Percentiles rank a stretch among this genome's conserved stretches.
Evolutionary conservation across 2,329 filamentous ascomycete genomes (phyloP).

Genomic region (Arthrobotrys megalospora): DNA sequence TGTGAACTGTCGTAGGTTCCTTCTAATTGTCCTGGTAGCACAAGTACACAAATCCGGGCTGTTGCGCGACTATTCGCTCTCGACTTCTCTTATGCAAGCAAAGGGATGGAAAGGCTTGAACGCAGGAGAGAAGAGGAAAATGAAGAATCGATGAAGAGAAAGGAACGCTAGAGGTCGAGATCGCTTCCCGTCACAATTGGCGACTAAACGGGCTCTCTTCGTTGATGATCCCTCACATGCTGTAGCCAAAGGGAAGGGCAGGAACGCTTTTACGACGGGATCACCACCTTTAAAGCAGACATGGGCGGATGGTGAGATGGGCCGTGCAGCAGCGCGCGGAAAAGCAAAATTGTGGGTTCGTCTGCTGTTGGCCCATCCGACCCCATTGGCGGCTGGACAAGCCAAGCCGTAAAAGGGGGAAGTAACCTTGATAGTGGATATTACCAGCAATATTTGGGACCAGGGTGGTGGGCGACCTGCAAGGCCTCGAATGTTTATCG

Average conservation of each 20-base stretch:
- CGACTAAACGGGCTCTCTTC: slow-evolving; percentile 58
- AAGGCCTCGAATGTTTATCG: slow-evolving; percentile 58
- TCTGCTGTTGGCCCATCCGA: slow-evolving; percentile 41
- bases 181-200: slow-evolving; percentile 58
- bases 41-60: slow-evolving; percentile 44
- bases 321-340: slow-evolving; percentile 49
- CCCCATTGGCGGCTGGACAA: slow-evolving; percentile 58
- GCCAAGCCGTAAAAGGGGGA: slow-evolving; percentile 60
- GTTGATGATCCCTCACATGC: slow-evolving; percentile 61
- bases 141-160: slow-evolving; percentile 21
- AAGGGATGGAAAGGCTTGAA: slow-evolving; percentile 32
- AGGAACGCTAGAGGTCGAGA: slow-evolving; percentile 51
- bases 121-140: slow-evolving; percentile 29
- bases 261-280: slow-evolving; percentile 39
- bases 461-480: slow-evolving; percentile 50
- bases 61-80: slow-evolving; percentile 37
- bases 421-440: slow-evolving; percentile 61
- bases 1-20: slow-evolving; percentile 20
- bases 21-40: slow-evolving; percentile 49
- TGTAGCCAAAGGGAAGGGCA: slow-evolving; percentile 51
- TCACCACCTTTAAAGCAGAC: slow-evolving; percentile 61
- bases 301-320: slow-evolving; percentile 54
- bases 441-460: slow-evolving; percentile 57
- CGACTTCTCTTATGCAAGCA: slow-evolving; percentile 44
- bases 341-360: slow-evolving; percentile 57